Percentiles rank a stretch among this genome's conserved stretches.
These are phyloP conservation scores for Effrenium voratum DNA, from an alignment of 73 alveolate genomes.

Conservation along the genomic window DNA sequence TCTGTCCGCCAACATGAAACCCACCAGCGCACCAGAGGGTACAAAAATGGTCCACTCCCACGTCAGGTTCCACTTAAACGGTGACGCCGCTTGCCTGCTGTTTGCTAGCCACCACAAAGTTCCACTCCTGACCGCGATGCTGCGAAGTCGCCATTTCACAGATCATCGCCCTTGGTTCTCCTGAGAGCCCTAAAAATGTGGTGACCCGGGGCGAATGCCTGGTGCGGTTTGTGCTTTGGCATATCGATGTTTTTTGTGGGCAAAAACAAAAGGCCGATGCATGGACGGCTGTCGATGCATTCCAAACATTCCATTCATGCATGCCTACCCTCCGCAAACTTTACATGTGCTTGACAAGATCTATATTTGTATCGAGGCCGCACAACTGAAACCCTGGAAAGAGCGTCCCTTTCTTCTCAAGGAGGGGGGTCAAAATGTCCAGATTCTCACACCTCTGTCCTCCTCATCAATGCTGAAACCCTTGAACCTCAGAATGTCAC, in stretches of 20 bases:
- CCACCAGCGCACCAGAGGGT: neutral
- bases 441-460: neutral
- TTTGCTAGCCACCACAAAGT: slow-evolving; percentile 52
- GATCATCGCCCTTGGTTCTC: neutral
- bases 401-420: too few species aligned
- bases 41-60: too few species aligned
- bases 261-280: neutral
- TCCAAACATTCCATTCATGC: too few species aligned
- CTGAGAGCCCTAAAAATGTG: neutral
- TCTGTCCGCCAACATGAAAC: neutral
- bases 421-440: too few species aligned
- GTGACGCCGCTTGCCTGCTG: slow-evolving; percentile 40
- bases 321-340: too few species aligned
- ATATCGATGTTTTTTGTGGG: neutral
- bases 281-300: too few species aligned
- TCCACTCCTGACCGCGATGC: slow-evolving; percentile 9
- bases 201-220: too few species aligned
- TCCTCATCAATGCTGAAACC: slow-evolving; percentile 66
- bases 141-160: neutral
- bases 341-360: too few species aligned
- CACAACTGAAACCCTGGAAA: too few species aligned
- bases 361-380: too few species aligned
- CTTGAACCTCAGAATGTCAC: slow-evolving; percentile 33
- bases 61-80: too few species aligned
- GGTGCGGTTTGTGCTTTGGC: neutral